Evolutionary conservation across 2,329 filamentous ascomycete genomes (phyloP).

Genomic region (Gnomoniopsis smithogilvyi): DNA sequence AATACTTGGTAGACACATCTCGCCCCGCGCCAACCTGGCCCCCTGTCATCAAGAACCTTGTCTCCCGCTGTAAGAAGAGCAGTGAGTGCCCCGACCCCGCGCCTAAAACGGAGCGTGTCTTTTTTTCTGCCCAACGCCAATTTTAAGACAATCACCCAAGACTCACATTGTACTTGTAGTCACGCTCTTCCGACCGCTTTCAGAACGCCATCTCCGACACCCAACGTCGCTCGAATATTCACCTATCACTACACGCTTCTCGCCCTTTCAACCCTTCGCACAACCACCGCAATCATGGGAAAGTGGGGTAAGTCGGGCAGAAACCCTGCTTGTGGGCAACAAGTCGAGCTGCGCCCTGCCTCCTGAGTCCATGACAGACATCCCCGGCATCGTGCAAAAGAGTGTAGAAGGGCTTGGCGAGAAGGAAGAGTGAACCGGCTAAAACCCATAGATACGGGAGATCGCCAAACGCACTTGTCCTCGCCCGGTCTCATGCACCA

Average conservation of each 20-base stretch:
- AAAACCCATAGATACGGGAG: background rate
- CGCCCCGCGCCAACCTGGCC: background rate
- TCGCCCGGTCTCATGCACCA: background rate
- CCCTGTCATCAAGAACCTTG: background rate
- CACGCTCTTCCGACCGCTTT: background rate
- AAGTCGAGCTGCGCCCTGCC: background rate
- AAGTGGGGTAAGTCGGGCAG: constrained; percentile 18
- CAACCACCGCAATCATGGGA: constrained; percentile 8
- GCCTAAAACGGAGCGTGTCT: constrained; percentile 6
- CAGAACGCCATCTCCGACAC: background rate
- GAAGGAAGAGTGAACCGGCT: background rate
- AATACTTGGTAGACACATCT: background rate
- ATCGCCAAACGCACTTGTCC: background rate
- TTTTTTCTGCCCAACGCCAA: background rate
- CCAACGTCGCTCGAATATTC: background rate
- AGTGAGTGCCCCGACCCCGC: background rate
- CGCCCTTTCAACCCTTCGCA: background rate
- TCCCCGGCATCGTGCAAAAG: background rate
- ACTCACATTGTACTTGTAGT: constrained; percentile 5
- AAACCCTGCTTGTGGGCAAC: background rate
- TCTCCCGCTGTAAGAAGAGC: background rate
- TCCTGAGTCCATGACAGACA: background rate
- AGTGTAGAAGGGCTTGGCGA: background rate
- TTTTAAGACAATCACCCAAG: constrained; percentile 4
- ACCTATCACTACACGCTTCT: background rate